A percentile compares a stretch with the other conserved stretches of the same genome.
Evolutionary conservation across 2,329 filamentous ascomycete genomes (phyloP).

Genomic region (Hymenoscyphus fraxineus): DNA sequence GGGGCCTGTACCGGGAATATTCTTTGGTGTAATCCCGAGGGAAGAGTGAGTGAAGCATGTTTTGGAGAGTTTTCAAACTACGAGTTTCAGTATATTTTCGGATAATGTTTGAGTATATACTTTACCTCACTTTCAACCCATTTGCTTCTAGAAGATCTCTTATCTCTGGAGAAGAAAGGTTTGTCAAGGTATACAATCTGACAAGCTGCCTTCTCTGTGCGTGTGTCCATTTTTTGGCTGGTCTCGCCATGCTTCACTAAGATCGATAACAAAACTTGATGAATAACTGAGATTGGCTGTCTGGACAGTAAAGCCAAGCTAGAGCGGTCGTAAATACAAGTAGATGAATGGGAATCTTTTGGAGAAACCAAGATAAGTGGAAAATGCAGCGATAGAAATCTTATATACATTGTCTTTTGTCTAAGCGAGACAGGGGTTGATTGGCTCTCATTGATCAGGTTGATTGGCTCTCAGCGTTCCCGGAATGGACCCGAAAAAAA

Average conservation of each 20-base stretch:
- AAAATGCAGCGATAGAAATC: neutral
- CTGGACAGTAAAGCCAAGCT: neutral
- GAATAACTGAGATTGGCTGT: neutral
- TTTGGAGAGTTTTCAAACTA: neutral
- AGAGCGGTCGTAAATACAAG: neutral
- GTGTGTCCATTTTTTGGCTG: neutral
- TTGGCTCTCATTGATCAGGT: no score
- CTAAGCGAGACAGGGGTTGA: no score
- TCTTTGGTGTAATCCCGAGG: neutral
- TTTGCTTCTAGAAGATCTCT: neutral
- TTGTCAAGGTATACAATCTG: neutral
- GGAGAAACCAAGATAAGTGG: neutral
- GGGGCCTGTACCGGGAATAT: neutral
- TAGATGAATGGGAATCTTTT: neutral
- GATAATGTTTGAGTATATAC: neutral
- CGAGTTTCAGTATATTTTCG: neutral
- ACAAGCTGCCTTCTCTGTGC: neutral
- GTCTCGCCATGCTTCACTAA: neutral
- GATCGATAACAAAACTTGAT: neutral
- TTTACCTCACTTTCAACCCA: neutral
- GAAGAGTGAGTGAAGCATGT: neutral
- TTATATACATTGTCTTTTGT: no score
- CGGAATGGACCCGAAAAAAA: no score
- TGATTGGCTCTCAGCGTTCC: no score
- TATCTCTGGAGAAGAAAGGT: neutral